These are phyloP conservation scores for Ceratocystis cubensis DNA, from an alignment of 2,329 filamentous ascomycete genomes.

Conservation along the genomic window DNA sequence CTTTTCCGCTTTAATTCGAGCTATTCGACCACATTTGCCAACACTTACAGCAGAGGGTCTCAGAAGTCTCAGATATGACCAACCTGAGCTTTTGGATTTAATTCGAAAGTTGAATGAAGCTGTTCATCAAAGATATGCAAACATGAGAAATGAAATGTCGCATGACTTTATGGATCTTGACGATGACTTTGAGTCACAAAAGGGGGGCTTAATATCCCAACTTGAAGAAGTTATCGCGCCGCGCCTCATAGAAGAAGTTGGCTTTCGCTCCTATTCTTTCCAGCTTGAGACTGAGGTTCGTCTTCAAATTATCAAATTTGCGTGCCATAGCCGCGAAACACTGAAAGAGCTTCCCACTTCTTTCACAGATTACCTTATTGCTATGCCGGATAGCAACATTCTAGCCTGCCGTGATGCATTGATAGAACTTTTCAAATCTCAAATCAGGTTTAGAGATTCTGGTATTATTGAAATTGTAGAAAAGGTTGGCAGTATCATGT, in stretches of 20 bases:
- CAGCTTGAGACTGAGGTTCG: constrained; percentile 11
- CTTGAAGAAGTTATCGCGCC: constrained; percentile 11
- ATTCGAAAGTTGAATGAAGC: constrained; percentile 31
- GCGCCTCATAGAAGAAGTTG: constrained; percentile 9
- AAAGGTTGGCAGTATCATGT: constrained; percentile 40
- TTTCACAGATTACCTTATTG: constrained; percentile 37
- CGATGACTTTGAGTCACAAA: constrained; percentile 49
- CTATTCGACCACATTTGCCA: constrained; percentile 37
- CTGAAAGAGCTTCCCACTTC: not conserved
- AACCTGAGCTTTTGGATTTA: constrained; percentile 33
- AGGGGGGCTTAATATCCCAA: constrained; percentile 33
- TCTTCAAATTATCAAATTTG: constrained; percentile 8
- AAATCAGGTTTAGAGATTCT: constrained; percentile 38
- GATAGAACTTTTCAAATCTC: constrained; percentile 41
- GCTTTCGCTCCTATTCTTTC: constrained; percentile 5
- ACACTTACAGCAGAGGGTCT: constrained; percentile 31
- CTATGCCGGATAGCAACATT: constrained; percentile 41
- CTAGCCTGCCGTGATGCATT: constrained; percentile 40
- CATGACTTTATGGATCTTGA: constrained; percentile 55
- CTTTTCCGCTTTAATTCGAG: constrained; percentile 36
- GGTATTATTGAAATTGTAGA: constrained; percentile 38
- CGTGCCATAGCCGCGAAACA: not conserved
- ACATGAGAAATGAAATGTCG: constrained; percentile 29
- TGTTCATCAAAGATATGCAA: constrained; percentile 27
- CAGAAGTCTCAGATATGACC: constrained; percentile 30